Evolutionary conservation across 441 rosid species (phyloP).

Genomic region (Syzygium syzygioides): DNA sequence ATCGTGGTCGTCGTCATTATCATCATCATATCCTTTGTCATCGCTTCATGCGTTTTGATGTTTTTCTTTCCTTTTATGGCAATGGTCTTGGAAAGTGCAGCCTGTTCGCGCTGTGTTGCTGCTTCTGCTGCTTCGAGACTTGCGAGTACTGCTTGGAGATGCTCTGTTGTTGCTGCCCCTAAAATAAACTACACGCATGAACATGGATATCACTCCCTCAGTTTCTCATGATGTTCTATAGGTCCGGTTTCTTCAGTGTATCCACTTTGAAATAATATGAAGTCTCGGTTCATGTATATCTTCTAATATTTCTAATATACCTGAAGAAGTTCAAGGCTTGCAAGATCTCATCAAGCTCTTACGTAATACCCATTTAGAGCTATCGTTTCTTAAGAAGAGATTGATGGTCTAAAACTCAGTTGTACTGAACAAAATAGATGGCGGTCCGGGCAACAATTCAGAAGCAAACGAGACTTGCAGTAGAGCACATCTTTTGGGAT

Average conservation of each 20-base stretch:
- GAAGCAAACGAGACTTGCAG: not conserved
- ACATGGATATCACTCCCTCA: not conserved
- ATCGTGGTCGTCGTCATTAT: not conserved
- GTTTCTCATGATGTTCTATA: not conserved
- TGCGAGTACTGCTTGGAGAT: conserved; percentile 9
- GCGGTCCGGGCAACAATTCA: not conserved
- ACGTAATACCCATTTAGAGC: not conserved
- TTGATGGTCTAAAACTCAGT: not conserved
- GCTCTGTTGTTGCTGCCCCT: conserved; percentile 9
- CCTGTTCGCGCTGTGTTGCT: conserved; percentile 16
- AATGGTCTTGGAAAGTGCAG: not conserved
- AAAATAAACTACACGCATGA: not conserved
- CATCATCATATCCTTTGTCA: not conserved
- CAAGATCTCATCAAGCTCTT: not conserved
- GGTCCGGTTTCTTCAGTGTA: not conserved
- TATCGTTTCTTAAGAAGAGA: not conserved
- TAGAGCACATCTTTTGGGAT: not conserved
- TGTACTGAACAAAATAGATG: not conserved
- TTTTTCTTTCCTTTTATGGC: not conserved
- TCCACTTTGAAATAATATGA: not conserved
- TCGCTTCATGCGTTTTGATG: not conserved
- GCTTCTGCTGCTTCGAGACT: conserved; percentile 17
- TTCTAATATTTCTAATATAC: not conserved
- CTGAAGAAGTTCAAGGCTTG: not conserved
- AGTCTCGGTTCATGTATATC: not conserved